Conservation (phyloP, 2,329 filamentous ascomycete genomes). For the Beauveria scarabaeidicola region DNA sequence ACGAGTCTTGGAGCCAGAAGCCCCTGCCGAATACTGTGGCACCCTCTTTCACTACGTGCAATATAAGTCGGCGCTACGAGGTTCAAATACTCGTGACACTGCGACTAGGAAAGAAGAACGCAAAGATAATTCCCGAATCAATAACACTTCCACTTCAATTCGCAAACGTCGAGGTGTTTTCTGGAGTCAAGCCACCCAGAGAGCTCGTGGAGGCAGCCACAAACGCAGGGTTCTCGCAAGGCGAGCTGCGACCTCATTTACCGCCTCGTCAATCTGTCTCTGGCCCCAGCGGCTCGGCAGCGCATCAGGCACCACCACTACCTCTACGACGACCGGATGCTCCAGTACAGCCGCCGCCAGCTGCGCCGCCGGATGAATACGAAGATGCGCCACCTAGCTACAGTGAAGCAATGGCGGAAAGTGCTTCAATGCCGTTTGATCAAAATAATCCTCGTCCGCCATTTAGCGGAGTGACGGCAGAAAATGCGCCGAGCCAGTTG, state of each 20-base stretch:
- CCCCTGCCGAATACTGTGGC: slow-evolving; percentile 77
- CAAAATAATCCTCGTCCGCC: slow-evolving; percentile 51
- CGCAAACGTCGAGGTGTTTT: slow-evolving; percentile 67
- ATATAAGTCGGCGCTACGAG: slow-evolving; percentile 73
- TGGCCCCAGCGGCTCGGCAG: neutral
- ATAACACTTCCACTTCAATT: slow-evolving; percentile 73
- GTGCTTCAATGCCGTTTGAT: slow-evolving; percentile 60
- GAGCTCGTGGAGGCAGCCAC: slow-evolving; percentile 58
- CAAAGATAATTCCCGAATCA: slow-evolving; percentile 48
- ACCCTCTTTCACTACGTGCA: slow-evolving; percentile 82
- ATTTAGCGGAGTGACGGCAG: slow-evolving; percentile 56
- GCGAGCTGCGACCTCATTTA: slow-evolving; percentile 19
- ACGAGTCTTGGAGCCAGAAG: slow-evolving; percentile 61
- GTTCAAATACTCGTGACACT: slow-evolving; percentile 69
- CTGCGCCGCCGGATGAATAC: slow-evolving; percentile 36
- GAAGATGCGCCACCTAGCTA: slow-evolving; percentile 91
- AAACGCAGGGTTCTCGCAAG: slow-evolving; percentile 29
- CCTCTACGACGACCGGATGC: slow-evolving; percentile 31
- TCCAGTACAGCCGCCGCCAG: slow-evolving; percentile 50
- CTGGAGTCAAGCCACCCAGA: slow-evolving; percentile 74
- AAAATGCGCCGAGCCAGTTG: slow-evolving; percentile 47
- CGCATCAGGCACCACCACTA: slow-evolving; percentile 16
- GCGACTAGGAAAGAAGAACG: slow-evolving; percentile 55
- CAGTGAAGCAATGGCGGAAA: slow-evolving; percentile 81
- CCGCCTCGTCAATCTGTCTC: slow-evolving; percentile 14